Conservation (phyloP, 306 rosid genomes). For the Quercus wislizeni region DNA sequence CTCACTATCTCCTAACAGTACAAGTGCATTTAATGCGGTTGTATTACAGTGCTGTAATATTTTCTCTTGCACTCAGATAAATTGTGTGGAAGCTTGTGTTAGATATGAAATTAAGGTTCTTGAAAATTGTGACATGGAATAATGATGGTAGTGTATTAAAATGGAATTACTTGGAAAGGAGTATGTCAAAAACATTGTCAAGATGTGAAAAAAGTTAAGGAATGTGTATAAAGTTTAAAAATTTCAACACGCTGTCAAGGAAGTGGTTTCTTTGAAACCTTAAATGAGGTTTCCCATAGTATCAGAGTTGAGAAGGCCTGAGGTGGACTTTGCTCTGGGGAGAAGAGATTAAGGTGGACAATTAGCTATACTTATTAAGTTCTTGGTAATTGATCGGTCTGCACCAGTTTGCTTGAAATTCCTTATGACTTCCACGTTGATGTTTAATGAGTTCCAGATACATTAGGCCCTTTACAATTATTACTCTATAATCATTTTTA, state of each 20-base stretch:
- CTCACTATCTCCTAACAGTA: neutral
- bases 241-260: neutral
- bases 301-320: no score
- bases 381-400: no score
- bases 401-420: no score
- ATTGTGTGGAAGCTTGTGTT: neutral
- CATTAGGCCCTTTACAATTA: no score
- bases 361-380: no score
- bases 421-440: no score
- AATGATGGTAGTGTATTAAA: neutral
- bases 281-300: neutral
- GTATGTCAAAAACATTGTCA: neutral
- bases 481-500: no score
- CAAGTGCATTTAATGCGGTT: neutral
- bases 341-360: no score
- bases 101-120: neutral
- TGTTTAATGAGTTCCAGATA: no score
- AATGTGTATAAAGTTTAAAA: neutral
- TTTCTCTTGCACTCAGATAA: neutral
- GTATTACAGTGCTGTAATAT: neutral
- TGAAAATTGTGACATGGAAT: neutral
- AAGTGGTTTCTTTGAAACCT: neutral
- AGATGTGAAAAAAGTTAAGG: neutral
- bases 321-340: no score
- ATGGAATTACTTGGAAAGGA: neutral